Evolutionary conservation across 768 basidiomycete genomes (phyloP).

Genomic region (Lanmaoa rubissima): DNA sequence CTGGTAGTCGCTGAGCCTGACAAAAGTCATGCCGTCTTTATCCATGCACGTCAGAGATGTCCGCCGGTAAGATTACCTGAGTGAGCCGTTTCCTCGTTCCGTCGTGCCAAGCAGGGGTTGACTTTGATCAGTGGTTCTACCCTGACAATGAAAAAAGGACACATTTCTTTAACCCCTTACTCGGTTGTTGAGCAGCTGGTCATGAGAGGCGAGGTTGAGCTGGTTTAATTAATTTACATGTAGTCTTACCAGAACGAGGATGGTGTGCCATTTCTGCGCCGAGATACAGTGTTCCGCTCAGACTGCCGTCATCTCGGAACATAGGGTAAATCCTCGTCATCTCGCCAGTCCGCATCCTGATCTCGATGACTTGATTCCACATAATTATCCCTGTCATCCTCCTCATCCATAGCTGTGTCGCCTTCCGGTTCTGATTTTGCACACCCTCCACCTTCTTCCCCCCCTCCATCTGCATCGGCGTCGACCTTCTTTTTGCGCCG

Average conservation of each 20-base stretch:
- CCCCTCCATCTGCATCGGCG: conserved; percentile 34
- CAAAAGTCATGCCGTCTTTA: conserved; percentile 73
- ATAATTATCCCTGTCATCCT: conserved; percentile 42
- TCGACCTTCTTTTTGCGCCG: conserved; percentile 48
- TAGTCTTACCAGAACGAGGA: conserved; percentile 12
- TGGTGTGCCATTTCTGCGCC: conserved; percentile 11
- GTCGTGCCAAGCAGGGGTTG: background rate
- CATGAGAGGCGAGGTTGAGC: conserved; percentile 67
- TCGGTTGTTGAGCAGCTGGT: conserved; percentile 73
- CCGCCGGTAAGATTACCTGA: conserved; percentile 66
- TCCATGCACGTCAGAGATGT: conserved; percentile 72
- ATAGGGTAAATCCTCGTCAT: conserved; percentile 42
- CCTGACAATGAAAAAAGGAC: conserved; percentile 74
- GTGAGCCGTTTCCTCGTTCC: conserved; percentile 39
- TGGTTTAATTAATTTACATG: conserved; percentile 51
- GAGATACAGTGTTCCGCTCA: conserved; percentile 6
- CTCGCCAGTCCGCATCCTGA: conserved; percentile 44
- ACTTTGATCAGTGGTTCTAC: conserved; percentile 54
- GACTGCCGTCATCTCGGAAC: conserved; percentile 34
- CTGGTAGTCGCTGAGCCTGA: conserved; percentile 74
- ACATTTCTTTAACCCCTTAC: conserved; percentile 80
- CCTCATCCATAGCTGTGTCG: conserved; percentile 38
- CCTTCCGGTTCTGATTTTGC: conserved; percentile 40
- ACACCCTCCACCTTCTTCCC: conserved; percentile 35
- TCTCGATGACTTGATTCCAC: conserved; percentile 40